Evolutionary conservation across 2,329 filamentous ascomycete species (phyloP).

Genomic region (Diaporthe australafricana): DNA sequence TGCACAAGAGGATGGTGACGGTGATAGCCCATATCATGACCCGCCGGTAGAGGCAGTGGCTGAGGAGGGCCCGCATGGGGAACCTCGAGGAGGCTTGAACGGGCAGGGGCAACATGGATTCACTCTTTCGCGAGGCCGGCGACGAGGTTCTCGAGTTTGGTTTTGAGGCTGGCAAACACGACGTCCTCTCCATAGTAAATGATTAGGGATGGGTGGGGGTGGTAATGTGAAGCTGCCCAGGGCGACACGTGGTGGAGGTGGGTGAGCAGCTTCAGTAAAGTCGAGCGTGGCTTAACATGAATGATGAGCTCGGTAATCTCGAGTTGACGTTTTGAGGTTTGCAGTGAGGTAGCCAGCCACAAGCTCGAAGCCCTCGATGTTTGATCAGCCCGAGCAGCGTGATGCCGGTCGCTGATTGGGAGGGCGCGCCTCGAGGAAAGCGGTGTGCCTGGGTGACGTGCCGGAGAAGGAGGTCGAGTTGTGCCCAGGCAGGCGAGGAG

Average conservation of each 20-base stretch:
- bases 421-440: background rate
- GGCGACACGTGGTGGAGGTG: constrained; percentile 1
- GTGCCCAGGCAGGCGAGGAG: constrained; percentile 7
- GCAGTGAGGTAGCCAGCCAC: background rate
- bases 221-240: constrained; percentile 30
- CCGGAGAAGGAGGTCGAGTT: background rate
- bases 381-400: constrained; percentile 18
- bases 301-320: background rate
- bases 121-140: constrained; percentile 32
- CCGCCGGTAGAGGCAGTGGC: constrained; percentile 64
- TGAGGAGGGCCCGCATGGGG: constrained; percentile 58
- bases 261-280: constrained; percentile 31
- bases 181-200: constrained; percentile 33
- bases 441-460: background rate
- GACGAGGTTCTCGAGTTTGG: constrained; percentile 34
- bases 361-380: background rate
- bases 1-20: constrained; percentile 53
- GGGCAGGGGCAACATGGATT: constrained; percentile 33
- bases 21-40: constrained; percentile 63
- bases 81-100: constrained; percentile 40
- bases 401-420: background rate
- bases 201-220: background rate
- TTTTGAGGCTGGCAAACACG: constrained; percentile 28
- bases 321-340: background rate
- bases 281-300: constrained; percentile 23